Base-by-base conservation (phyloP, 768 basidiomycete species). In the Phaeolepiota aurea region DNA sequence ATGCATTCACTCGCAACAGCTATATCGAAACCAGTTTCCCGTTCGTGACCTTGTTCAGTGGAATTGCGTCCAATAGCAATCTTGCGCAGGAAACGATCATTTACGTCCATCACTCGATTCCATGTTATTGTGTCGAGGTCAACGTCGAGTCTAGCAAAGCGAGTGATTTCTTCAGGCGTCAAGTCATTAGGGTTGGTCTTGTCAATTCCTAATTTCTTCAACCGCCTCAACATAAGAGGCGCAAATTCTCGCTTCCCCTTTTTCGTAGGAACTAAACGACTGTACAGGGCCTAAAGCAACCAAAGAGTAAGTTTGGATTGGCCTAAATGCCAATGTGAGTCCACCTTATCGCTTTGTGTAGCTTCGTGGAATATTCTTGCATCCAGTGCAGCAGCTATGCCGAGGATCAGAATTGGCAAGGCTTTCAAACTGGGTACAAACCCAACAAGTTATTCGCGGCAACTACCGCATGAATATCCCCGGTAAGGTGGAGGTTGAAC, bases 361-460 rank as follows among this genome's bases (percentile, higher is more conserved):
- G 79, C 83, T 59, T 99, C 94, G 54, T 99, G 94, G 77, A 97
- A 94, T 63, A 96, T 93, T 38, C 94, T 82, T 14, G 94, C 94
- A 56, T 96, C 92, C 41, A 99, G 69, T 38, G 94, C 96, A 44
- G 96, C 94, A 48, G 94, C 93, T 88, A 45, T 14, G 22, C 3
- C 38, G 23, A 20, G 52, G 48, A 46, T 52, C 15, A 18, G 35
- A 13, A 3, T 14, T 23, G n/a, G 20, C 10, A 32, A 32, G 5
- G 3, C 21, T 15, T 3, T 37, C 25, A 14, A 13, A 32, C n/a
- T 14, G 22, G 7, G 20, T 13, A 54, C 62, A 14, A 56, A 89
- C 87, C 89, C 30, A 99, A 76, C 48, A 98, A 62, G 63, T 99
- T 99, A 64, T 97, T 99, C 16, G 94, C 94, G 30, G 94, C 94